Base-by-base conservation (phyloP, 2,329 filamentous ascomycete species). In the Fusarium sp. region DNA sequence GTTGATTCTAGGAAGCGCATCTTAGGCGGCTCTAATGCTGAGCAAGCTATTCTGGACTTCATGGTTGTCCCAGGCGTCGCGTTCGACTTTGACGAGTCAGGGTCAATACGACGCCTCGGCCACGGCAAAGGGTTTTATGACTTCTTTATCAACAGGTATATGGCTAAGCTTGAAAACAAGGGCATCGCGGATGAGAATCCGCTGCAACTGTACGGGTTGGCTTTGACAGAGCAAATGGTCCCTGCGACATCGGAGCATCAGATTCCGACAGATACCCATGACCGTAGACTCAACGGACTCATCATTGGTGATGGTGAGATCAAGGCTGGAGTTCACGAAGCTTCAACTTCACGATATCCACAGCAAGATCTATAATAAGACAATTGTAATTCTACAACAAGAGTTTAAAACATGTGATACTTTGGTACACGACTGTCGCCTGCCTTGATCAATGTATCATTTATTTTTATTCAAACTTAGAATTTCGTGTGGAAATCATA, bases 71-170 rank as follows among this genome's bases (percentile, higher is more conserved):
- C 96, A 1, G 96, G 94, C 14, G 92, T 99, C 74, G 95, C 93
- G 4, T 99, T 99, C 79, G 94, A 97, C 77, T 71, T 83, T 50
- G 84, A 88, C 62, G 75, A 79, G 13, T 79, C 79, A 23, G 83
- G 83, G 4, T 82, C 81, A 14, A 86, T 96, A 63, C 87, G 90
- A 70, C 87, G 96, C 72, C 85, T 98, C 20, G 96, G 96, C 40
- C 96, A 99, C 79, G 96, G 96, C 57, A 97, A 93, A 79, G 96
- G 96, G 32, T 99, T 97, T 81, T 99, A 99, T 83, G 96, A 99
- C 82, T 92, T 90, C 78, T 99, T 97, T 79, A 81, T 99, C 76
- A 88, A 90, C 74, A 88, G 90, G 71, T 97, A 94, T 73, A 77
- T 81, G 52, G 76, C 85, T 77, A 85, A 78, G 78, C 62, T 73